Percentiles rank a stretch among this genome's conserved stretches.
phyloP scores from a whole-genome alignment of 1,284 basidiomycete genomes.

The Rhodotorula sp. region DNA sequence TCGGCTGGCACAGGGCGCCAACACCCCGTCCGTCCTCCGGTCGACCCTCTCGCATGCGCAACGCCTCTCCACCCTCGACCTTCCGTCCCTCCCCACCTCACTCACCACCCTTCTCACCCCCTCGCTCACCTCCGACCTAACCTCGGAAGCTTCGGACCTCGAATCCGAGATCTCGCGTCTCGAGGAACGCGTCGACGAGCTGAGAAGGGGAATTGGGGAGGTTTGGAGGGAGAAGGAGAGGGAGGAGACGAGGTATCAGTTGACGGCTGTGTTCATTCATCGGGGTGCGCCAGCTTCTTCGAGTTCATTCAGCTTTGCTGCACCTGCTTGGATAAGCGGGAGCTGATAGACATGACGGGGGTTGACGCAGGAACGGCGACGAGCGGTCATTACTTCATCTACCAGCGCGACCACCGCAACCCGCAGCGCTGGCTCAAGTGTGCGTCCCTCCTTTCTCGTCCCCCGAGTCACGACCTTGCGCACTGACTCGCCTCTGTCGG shows the following conservation, averaged over 20 bases:
- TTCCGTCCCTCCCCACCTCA: conserved; percentile 30
- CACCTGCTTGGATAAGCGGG: not conserved
- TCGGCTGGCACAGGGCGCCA: not conserved
- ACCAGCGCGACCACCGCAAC: conserved; percentile 70
- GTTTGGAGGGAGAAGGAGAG: conserved; percentile 61
- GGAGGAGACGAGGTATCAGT: conserved; percentile 62
- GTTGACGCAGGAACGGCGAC: conserved; percentile 49
- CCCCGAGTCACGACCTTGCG: too few relatives aligned
- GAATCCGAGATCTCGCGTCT: conserved; percentile 50
- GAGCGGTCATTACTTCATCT: conserved; percentile 80
- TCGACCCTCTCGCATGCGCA: conserved; percentile 43
- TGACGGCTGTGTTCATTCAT: conserved; percentile 95
- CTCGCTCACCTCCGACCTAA: conserved; percentile 57
- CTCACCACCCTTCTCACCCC: conserved; percentile 52
- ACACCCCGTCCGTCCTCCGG: conserved; percentile 13
- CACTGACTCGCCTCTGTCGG: not conserved
- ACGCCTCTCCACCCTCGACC: not conserved
- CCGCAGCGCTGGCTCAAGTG: conserved; percentile 88
- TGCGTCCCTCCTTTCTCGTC: not conserved
- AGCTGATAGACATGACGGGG: too few relatives aligned
- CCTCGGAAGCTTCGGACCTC: conserved; percentile 63
- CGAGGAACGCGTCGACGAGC: conserved; percentile 17
- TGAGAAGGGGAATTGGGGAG: conserved; percentile 61
- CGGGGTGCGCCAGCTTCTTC: conserved; percentile 58
- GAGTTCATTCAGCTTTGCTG: too few relatives aligned